Evolutionary conservation across 2,329 filamentous ascomycete genomes (phyloP), one percentile per base, ranked within the genome.

Genomic region (Phoma sp.): DNA sequence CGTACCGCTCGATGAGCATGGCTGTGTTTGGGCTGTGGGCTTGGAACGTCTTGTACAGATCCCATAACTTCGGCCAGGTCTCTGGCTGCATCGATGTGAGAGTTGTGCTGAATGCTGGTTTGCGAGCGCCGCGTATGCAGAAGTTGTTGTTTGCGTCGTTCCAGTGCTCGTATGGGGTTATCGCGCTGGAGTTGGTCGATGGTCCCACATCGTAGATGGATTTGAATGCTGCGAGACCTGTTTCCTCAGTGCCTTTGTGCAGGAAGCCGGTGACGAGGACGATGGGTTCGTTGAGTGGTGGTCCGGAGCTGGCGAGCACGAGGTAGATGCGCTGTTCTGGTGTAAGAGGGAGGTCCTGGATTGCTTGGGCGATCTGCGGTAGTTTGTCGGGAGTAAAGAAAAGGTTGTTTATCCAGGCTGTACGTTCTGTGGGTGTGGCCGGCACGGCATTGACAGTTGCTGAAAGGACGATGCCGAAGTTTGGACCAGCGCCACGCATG

Each of bases 21-120:
- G 61, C 60, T 1, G 65, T 68, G 53, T 75, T 74, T 1, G 65
- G 63, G 1, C 71, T 74, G 49, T 73, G 67, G 19, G 65, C 57
- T 51, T 75, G 68, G 62, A 79, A 80, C 1, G 50, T 60, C 21
- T 55, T 65, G 58, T 76, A 79, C 25, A 74, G 58, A 40, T 77
- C 64, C 74, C 75, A 80, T 29, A 78, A 65, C 22, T 69, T 57
- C 5, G 69, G 71, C 76, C 77, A 80, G n/a, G 69, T 71, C 0
- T 63, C 33, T 0, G 76, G 63, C 29, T 70, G 63, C 71, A 80
- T 70, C 17, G 55, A 64, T 7, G 64, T 67, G 39, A 79, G 63
- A 6, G 68, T 70, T 1, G 70, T 70, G 47, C 67, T 70, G 57
- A 71, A 78, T 6, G 74, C 67, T 1, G 77, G 77, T 60, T 80